phyloP scores from a whole-genome alignment of 2,329 filamentous ascomycete species.

The Balansia obtecta region DNA sequence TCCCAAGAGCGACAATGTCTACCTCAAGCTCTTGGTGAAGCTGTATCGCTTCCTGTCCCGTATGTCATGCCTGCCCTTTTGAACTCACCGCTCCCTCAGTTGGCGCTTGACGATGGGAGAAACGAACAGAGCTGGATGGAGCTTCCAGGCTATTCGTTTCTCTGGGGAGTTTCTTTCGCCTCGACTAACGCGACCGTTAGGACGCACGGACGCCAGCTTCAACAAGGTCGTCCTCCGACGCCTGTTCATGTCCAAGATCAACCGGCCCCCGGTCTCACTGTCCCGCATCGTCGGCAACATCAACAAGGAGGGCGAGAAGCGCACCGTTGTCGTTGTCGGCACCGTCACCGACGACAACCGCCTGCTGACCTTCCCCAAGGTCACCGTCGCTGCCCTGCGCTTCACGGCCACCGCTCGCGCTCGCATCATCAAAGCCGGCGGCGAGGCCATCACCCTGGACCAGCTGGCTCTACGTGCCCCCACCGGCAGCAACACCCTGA shows the following conservation, averaged over 20 bases:
- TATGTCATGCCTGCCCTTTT: conserved; percentile 28
- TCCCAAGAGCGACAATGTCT: conserved; percentile 97
- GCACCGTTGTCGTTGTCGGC: conserved; percentile 89
- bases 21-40: conserved; percentile 95
- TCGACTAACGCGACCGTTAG: conserved; percentile 28
- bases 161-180: neutral
- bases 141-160: neutral
- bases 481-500: conserved; percentile 91
- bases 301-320: conserved; percentile 53
- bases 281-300: conserved; percentile 73
- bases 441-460: conserved; percentile 90
- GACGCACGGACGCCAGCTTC: conserved; percentile 93
- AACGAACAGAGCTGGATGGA: neutral
- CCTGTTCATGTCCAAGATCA: conserved; percentile 97
- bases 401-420: conserved; percentile 95
- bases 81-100: neutral
- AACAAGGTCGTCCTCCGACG: conserved; percentile 98
- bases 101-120: neutral
- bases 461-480: conserved; percentile 92
- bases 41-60: conserved; percentile 93
- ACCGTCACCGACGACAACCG: conserved; percentile 98
- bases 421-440: conserved; percentile 84
- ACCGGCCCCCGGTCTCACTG: conserved; percentile 88
- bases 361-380: conserved; percentile 78
- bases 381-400: conserved; percentile 84